Evolutionary conservation across 257 asterid species (phyloP), one percentile per base, ranked within the genome.

Genomic region (Avicennia marina): DNA sequence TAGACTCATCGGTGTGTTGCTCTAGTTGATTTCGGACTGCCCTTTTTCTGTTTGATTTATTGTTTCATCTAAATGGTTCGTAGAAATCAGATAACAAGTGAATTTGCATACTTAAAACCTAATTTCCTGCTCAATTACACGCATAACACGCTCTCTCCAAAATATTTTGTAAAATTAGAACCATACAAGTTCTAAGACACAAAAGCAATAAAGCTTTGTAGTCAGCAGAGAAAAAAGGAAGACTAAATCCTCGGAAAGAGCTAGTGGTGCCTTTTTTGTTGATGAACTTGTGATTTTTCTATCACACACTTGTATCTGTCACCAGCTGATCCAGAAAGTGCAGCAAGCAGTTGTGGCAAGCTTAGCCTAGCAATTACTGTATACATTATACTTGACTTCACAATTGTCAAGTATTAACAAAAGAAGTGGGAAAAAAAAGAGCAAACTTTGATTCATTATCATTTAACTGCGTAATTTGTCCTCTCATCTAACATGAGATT

Each of bases 11-110:
- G 17, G 56, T 18, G 26, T 43, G 55, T 17, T 36, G 53, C 26
- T 56, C 18, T 36, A 49, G 70, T 59, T 55, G 38, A 49, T 19
- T 33, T 44, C 21, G 20, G 46, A 27, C 53, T 56, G 19, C 52
- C 15, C 16, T 16, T 18, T 11, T 33, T 39, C 7, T 58, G 59
- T 12, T 16, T 47, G 26, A 18, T 27, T 20, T 2, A 29, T 68
- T 27, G 41, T 27, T 36, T 38, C 24, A 36, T 16, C 15, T 38
- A 24, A 25, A 17, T 19, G 38, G 41, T 39, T 53, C 39, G 27
- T 54, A 54, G 15, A 19, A 33, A 36, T 36, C 16, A 25, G 44
- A 58, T 38, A 19, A 51, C 32, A 19, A 15, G 53, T 57, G 45
- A 33, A 56, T 43, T 9, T 25, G 47, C 31, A 19, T 18, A 26